Base-by-base conservation (phyloP, 2,329 filamentous ascomycete genomes). In the Hypomyces perniciosus region DNA sequence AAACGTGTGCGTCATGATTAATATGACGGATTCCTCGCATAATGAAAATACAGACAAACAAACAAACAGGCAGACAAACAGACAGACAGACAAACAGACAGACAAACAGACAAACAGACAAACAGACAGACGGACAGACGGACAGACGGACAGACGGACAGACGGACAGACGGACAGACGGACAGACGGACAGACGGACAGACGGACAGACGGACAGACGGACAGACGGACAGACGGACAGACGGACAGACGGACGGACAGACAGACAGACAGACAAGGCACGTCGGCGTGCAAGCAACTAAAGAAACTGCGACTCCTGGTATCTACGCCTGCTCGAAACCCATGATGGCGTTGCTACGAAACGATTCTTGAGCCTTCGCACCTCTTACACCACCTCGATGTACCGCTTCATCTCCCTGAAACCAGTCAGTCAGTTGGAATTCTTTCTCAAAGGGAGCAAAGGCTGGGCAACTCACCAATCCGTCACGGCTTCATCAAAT, bases 401-500 rank as follows among this genome's bases (percentile, higher is more conserved):
- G 62, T 90, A 90, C 53, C 87, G 77, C 69, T 80, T 81, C 66
- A 90, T 77, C 68, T 91, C 87, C 86, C 85, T 87, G 56, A 38
- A 37, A 7, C 0, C 2, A 20, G 56, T 59, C 55, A 64, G 62
- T 54, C 54, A 40, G 33, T 28, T 13, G 9, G 44, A 2, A 13
- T 6, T 37, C 9, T 20, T 26, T 13, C 5, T 37, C 12, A 27
- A 34, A n/a, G 30, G 28, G 26, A 30, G 26, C 10, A 13, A 4
- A 12, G 10, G 5, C 8, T 34, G 44, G 13, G 9, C 9, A 6
- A 83, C 86, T 68, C 77, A 92, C 90, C 92, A 97, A 68, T 97
- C 93, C 20, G 93, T 97, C 5, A 97, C 92, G 2, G 91, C 91
- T 68, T 97, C 92, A 61, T 97, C 91, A 86, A 88, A 99, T 20